phyloP scores from a whole-genome alignment of 768 basidiomycete species.

The Obba rivulosa region DNA sequence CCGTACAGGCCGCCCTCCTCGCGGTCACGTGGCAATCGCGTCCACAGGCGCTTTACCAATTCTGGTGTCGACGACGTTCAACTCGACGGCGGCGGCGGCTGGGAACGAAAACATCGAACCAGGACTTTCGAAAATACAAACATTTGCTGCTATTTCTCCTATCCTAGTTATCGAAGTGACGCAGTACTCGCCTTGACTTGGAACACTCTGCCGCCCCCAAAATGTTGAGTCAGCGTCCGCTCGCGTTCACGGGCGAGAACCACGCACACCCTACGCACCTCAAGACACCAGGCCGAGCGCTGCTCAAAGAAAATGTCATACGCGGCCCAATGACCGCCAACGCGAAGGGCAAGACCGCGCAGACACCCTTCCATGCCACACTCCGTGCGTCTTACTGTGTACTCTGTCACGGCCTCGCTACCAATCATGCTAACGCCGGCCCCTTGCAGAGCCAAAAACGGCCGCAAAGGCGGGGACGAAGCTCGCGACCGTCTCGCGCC shows the following conservation, averaged over 20 bases:
- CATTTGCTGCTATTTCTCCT: too few relatives aligned
- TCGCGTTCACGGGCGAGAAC: conserved; percentile 5
- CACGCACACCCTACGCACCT: conserved; percentile 9
- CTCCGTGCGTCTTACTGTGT: conserved; percentile 21
- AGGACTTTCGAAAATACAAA: too few relatives aligned
- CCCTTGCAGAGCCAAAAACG: conserved; percentile 1
- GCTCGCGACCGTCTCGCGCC: conserved; percentile 30
- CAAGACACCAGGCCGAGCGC: conserved; percentile 55
- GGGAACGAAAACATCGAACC: too few relatives aligned
- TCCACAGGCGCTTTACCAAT: too few relatives aligned
- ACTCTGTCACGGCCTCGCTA: not conserved
- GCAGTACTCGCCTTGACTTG: too few relatives aligned
- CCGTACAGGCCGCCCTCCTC: too few relatives aligned
- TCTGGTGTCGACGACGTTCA: too few relatives aligned
- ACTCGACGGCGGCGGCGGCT: too few relatives aligned
- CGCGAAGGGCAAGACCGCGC: conserved; percentile 32
- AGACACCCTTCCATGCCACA: conserved; percentile 31
- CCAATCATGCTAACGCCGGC: not conserved
- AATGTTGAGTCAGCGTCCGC: conserved; percentile 14
- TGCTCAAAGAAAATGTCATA: conserved; percentile 45
- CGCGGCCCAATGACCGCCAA: conserved; percentile 37
- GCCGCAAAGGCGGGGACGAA: conserved; percentile 18
- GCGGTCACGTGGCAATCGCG: too few relatives aligned
- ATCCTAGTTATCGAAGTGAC: too few relatives aligned
- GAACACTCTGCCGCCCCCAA: too few relatives aligned